Base-by-base conservation (phyloP, 2,329 filamentous ascomycete genomes). In the Arthrinium phaeospermum region DNA sequence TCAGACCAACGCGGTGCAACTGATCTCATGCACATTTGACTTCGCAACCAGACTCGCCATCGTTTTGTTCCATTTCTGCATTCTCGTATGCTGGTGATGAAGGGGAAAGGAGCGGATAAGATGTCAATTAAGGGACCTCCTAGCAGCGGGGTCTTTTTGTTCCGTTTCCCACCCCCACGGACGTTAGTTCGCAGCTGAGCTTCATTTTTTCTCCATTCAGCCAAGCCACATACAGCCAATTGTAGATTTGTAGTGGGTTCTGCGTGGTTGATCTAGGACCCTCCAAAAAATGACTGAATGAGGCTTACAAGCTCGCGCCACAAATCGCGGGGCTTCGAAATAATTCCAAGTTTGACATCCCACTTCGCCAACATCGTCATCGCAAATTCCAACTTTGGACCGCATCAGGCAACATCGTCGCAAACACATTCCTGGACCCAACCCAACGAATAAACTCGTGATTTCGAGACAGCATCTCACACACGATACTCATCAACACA, bases 311-410 rank as follows among this genome's bases (percentile, higher is more conserved):
- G 57, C 57, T 64, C 57, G 57, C 57, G 57, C 57, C 57, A 64
- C 57, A 64, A 64, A 64, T 64, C 57, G 57, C 57, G 57, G 57
- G 57, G 57, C 57, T 64, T 64, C 7, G 8, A 64, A 41, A 64
- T 64, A 64, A 64, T 64, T 64, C 57, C 57, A 64, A 64, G 57
- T 64, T 64, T 64, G 57, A 64, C 53, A 61, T 64, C 57, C 57
- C 57, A 64, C 57, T 64, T 64, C 57, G 22, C 57, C 57, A 64
- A 64, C 10, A 41, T 64, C 57, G 57, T 64, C 57, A 64, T 64
- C 57, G 57, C 57, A 64, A 64, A 64, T n/a, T 19, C 57, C 34
- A 61, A 22, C 53, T 37, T 22, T 37, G 6, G 27, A n/a, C 22
- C 53, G 30, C 30, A 37, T 37, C 19, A 37, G 53, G 7, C 53